Percentiles rank a stretch among this genome's conserved stretches.
These are phyloP conservation scores for Nevesoporus exiguus DNA, from an alignment of 768 basidiomycete genomes.

Conservation along the genomic window DNA sequence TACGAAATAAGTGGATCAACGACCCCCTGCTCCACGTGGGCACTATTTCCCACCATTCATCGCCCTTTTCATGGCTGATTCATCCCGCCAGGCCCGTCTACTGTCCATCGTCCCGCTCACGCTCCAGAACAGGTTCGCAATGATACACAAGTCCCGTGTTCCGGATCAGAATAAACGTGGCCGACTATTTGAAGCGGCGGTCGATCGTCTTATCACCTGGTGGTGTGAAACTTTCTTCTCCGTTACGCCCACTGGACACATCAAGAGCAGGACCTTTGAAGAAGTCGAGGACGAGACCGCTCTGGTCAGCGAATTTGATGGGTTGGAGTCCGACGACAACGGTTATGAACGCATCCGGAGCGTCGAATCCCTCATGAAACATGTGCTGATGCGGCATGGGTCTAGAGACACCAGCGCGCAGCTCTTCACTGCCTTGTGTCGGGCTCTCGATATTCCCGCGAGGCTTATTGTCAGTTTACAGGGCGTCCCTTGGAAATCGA, in stretches of 20 bases:
- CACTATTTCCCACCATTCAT: slow-evolving; percentile 5
- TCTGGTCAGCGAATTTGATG: slow-evolving; percentile 30
- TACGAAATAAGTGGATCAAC: slow-evolving; percentile 82
- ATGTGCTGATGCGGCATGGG: slow-evolving; percentile 75
- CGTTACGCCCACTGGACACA: slow-evolving; percentile 58
- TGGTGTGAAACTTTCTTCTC: slow-evolving; percentile 76
- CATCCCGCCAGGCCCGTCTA: slow-evolving; percentile 66
- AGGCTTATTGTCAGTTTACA: slow-evolving; percentile 89
- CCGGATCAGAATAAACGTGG: slow-evolving; percentile 82
- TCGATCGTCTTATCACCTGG: slow-evolving; percentile 75
- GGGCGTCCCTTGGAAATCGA: slow-evolving; percentile 85
- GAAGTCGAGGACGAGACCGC: slow-evolving; percentile 50
- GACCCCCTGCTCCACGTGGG: slow-evolving; percentile 79
- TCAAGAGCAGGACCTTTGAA: slow-evolving; percentile 74
- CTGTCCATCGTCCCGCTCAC: slow-evolving; percentile 80
- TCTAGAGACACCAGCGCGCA: slow-evolving; percentile 86
- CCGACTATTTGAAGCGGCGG: slow-evolving; percentile 80
- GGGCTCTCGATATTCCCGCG: slow-evolving; percentile 82
- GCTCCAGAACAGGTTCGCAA: slow-evolving; percentile 75
- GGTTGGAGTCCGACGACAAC: slow-evolving; percentile 39
- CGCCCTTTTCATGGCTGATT: slow-evolving; percentile 2
- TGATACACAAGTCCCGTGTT: slow-evolving; percentile 75
- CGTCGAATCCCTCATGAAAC: slow-evolving; percentile 90
- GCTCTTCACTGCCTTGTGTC: slow-evolving; percentile 85
- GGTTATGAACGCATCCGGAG: slow-evolving; percentile 70